phyloP scores from a whole-genome alignment of 148 eudicot species.

The Rhododendron williamsianum region DNA sequence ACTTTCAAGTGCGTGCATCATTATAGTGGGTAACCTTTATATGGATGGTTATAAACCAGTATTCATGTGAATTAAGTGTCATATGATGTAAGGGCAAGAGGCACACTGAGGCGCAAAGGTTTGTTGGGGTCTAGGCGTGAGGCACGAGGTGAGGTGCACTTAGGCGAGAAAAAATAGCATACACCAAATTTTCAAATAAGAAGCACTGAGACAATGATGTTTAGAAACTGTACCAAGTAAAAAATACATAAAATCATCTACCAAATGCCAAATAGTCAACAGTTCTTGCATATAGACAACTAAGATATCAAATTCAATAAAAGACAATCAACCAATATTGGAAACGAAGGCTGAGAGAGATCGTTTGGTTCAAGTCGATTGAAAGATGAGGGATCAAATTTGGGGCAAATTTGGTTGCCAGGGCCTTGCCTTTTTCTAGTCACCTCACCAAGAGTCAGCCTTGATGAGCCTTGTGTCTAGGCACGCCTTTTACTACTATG shows the following conservation, averaged over 20 bases:
- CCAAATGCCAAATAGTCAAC: not conserved
- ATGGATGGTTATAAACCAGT: not conserved
- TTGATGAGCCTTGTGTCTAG: not conserved
- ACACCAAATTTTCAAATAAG: not conserved
- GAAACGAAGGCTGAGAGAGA: no score
- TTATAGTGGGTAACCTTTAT: not conserved
- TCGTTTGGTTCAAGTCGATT: not conserved
- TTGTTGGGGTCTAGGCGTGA: not conserved
- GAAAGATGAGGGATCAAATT: not conserved
- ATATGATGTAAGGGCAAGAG: not conserved
- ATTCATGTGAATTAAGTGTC: not conserved
- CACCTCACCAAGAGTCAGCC: not conserved
- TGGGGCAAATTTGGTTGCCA: not conserved
- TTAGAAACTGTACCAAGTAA: not conserved
- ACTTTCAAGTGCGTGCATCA: not conserved
- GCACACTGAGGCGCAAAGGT: not conserved
- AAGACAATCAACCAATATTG: no score
- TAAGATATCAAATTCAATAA: not conserved
- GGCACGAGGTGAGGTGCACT: not conserved
- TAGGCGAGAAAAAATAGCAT: not conserved
- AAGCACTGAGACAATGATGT: not conserved
- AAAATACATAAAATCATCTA: not conserved
- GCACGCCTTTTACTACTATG: not conserved
- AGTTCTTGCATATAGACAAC: not conserved
- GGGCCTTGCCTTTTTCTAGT: not conserved